Evolutionary conservation across 352 stramenopile species (phyloP).

Genomic region (Lagenidium sp.): DNA sequence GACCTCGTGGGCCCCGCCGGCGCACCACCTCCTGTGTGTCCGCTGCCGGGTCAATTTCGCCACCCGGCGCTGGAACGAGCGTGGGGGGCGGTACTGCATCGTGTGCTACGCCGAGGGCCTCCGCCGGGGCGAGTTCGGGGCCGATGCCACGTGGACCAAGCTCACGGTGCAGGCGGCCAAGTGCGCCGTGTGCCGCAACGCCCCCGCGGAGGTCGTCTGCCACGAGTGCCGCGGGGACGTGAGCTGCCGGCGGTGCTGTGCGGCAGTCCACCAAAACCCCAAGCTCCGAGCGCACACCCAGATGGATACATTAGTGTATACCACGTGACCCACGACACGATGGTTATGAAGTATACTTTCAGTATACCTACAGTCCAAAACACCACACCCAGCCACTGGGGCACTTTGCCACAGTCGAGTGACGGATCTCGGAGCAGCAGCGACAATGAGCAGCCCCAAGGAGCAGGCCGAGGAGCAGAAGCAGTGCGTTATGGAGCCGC

Average conservation of each 20-base stretch:
- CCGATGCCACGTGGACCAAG: slow-evolving; percentile 34
- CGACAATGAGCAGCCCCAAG: slow-evolving; percentile 27
- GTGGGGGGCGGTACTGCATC: slow-evolving; percentile 42
- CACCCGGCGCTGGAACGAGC: slow-evolving; percentile 36
- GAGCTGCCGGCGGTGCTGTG: slow-evolving; percentile 39
- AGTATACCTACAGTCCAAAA: no score
- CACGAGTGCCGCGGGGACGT: slow-evolving; percentile 41
- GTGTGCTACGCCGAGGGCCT: slow-evolving; percentile 38
- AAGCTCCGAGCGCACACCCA: slow-evolving; percentile 18
- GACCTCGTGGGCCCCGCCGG: slow-evolving; percentile 30
- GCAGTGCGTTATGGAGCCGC: slow-evolving; percentile 28
- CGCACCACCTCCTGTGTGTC: slow-evolving; percentile 47
- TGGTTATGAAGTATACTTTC: no score
- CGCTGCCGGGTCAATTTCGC: slow-evolving; percentile 42
- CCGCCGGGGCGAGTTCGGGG: slow-evolving; percentile 4
- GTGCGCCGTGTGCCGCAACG: slow-evolving; percentile 50
- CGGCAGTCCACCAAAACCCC: slow-evolving; percentile 28
- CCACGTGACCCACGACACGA: no score
- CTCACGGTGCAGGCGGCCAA: slow-evolving; percentile 40
- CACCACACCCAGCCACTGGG: no score
- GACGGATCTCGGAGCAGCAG: background rate
- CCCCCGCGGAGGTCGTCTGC: slow-evolving; percentile 32
- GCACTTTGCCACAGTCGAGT: background rate
- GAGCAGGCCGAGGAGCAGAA: slow-evolving; percentile 59
- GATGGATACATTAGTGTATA: slow-evolving; percentile 22